phyloP scores from a whole-genome alignment of 495 filamentous ascomycete species.

The Neurospora sp. region DNA sequence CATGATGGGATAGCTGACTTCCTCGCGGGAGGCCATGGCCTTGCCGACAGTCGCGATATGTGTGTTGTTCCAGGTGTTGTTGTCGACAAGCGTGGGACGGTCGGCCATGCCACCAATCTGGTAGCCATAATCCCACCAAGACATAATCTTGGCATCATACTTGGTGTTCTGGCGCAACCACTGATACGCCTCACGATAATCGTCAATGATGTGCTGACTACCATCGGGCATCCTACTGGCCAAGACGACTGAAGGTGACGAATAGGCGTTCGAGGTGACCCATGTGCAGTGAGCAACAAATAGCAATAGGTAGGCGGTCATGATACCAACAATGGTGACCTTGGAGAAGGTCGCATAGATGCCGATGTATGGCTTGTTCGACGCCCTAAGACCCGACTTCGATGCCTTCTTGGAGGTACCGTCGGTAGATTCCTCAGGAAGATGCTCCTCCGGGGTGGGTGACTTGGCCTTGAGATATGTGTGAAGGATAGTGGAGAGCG shows the following conservation, averaged over 20 bases:
- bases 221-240: constrained; percentile 89
- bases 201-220: constrained; percentile 96
- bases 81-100: constrained; percentile 93
- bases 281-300: constrained; percentile 98
- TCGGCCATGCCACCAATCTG: constrained; percentile 99
- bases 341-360: constrained; percentile 79
- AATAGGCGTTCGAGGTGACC: constrained; percentile 99
- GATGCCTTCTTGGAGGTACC: constrained; percentile 38
- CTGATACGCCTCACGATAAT: constrained; percentile 99
- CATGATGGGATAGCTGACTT: constrained; percentile 97
- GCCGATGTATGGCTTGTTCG: constrained; percentile 64
- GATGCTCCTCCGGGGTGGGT: constrained; percentile 38
- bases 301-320: constrained; percentile 73
- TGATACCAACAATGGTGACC: constrained; percentile 53
- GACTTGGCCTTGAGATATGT: constrained; percentile 60
- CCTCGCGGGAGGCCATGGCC: constrained; percentile 95
- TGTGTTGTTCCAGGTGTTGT: constrained; percentile 99
- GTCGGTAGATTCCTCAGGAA: constrained; percentile 40
- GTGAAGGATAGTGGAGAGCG: constrained; percentile 80
- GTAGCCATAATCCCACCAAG: constrained; percentile 99
- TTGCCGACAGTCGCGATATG: constrained; percentile 99
- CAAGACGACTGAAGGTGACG: constrained; percentile 92
- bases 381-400: constrained; percentile 54
- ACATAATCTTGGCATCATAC: constrained; percentile 96
- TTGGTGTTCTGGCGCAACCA: constrained; percentile 97